Evolutionary conservation across 495 filamentous ascomycete species (phyloP), one percentile per base, ranked within the genome.

Genomic region (Aspergillus wentii): DNA sequence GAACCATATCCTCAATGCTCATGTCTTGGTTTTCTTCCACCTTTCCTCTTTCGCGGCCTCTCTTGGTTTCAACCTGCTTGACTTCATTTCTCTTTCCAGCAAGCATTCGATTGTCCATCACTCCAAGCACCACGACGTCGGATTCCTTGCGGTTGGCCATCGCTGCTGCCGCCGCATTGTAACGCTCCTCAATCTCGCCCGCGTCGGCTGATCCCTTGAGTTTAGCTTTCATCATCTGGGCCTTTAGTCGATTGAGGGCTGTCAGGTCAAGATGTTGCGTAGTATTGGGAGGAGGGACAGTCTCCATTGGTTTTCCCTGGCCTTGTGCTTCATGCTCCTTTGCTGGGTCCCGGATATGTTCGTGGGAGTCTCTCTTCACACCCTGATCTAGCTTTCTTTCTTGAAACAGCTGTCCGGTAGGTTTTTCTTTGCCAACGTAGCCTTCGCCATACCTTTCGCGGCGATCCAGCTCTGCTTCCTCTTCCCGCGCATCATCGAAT

Each of bases 1-100:
- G 75, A 8, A 98, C 78, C 92, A 98, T 98, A 51, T 97, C 92
- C 16, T 90, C 86, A 37, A 98, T 81, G 21, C 69, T 82, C 92
- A 98, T 97, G 51, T 96, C 88, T 34, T 95, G 88, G 45, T 96
- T 98, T 38, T 88, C 88, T 47, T 85, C 75, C 8, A 97, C 80
- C 14, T 75, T 64, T 13, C 88, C 88, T 43, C 88, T 74, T 53
- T 94, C 88, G 17, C 78, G 68, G 11, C 87, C 89, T 30, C 89
- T 73, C 51, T 83, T 89, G 38, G 74, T 92, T 21, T 80, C 76
- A 23, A 94, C 62, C 0, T 74, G 65, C 43, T 83, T 86, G 33
- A 88, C 82, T 61, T 95, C 89, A 27, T 80, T 83, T 35, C 68
- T 57, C 16, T 83, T 76, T 17, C 77, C 72, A 31, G 88, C 87